These are phyloP conservation scores for Fusarium sp. DNA, from an alignment of 2,329 filamentous ascomycete species.

Conservation along the genomic window DNA sequence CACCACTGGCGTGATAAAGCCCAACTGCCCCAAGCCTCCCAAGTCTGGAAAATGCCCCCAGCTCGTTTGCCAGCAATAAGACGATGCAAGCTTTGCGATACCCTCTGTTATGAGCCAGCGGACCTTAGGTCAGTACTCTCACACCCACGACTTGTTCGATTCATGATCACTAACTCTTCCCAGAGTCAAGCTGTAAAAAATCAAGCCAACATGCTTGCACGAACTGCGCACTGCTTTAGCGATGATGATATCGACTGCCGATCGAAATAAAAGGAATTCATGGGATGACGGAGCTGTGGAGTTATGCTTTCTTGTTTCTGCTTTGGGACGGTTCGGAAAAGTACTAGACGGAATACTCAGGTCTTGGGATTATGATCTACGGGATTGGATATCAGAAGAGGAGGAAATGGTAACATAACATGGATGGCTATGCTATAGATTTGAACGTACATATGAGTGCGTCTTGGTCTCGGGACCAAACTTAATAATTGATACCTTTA, in stretches of 20 bases:
- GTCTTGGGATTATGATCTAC: slow-evolving; percentile 34
- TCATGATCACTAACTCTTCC: slow-evolving; percentile 17
- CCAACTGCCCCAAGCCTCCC: slow-evolving; percentile 50
- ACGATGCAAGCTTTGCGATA: slow-evolving; percentile 11
- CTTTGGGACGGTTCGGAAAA: slow-evolving; percentile 42
- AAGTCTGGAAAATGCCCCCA: slow-evolving; percentile 44
- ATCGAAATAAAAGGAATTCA: slow-evolving; percentile 37
- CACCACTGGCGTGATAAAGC: slow-evolving; percentile 52
- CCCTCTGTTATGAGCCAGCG: slow-evolving; percentile 28
- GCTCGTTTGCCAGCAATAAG: slow-evolving; percentile 27
- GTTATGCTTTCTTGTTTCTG: slow-evolving; percentile 41
- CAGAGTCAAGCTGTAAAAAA: slow-evolving; percentile 34
- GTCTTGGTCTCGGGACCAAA: slow-evolving; percentile 33
- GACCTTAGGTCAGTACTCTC: slow-evolving; percentile 28
- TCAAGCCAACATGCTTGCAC: slow-evolving; percentile 17
- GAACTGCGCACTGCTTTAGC: slow-evolving; percentile 38
- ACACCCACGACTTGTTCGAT: not conserved
- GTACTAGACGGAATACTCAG: slow-evolving; percentile 42
- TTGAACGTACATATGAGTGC: slow-evolving; percentile 40
- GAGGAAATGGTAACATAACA: slow-evolving; percentile 34
- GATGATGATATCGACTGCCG: slow-evolving; percentile 41
- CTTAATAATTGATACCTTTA: slow-evolving; percentile 34
- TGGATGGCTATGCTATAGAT: slow-evolving; percentile 36
- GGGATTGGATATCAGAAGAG: slow-evolving; percentile 35
- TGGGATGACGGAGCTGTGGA: slow-evolving; percentile 38